Evolutionary conservation across 306 rosid genomes (phyloP), one percentile per base, ranked within the genome.

Genomic region (Cyclanthera cordifolia): DNA sequence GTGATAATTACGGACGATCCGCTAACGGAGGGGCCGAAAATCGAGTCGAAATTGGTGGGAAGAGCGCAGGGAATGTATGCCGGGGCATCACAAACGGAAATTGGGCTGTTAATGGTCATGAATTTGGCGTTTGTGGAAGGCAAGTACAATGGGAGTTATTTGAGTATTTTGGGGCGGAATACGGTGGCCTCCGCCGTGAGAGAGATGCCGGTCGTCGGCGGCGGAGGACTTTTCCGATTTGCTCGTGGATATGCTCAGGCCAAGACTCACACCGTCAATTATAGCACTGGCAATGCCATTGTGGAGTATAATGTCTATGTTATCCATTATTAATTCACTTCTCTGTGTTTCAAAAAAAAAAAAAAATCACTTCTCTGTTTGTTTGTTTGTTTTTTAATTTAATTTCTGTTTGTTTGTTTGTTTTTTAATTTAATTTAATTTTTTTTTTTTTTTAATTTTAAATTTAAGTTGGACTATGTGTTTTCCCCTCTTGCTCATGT

Each of bases 181-280:
- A 21, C 73, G 7, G 65, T 74, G 6, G 16, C 28, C 0, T 74
- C 82, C 2, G 41, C 51, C 12, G 83, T 81, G 21, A 83, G 90
- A 49, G 96, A 86, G 78, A 76, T 89, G 87, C 87, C 90, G 7
- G 65, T 89, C 1, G 87, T 89, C 4, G 96, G 96, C 47, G 90
- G 95, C 0, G 88, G 82, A 0, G 95, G 95, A 9, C 67, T 66
- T 24, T 88, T 90, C 76, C 79, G 87, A 34, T 90, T 88, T 28
- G 95, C 95, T 0, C 86, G 86, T 13, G 97, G 97, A 2, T 88
- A 75, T 63, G 85, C 83, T 55, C 80, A 24, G 13, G 89, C 88
- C 1, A 80, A 39, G 43, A 75, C 78, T 71, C 74, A 76, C 13
- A 0, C 4, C 4, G 0, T 78, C 0, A 67, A 90, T 51, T 0